Evolutionary conservation across 768 basidiomycete genomes (phyloP).

Genomic region (Amanita molliuscula): DNA sequence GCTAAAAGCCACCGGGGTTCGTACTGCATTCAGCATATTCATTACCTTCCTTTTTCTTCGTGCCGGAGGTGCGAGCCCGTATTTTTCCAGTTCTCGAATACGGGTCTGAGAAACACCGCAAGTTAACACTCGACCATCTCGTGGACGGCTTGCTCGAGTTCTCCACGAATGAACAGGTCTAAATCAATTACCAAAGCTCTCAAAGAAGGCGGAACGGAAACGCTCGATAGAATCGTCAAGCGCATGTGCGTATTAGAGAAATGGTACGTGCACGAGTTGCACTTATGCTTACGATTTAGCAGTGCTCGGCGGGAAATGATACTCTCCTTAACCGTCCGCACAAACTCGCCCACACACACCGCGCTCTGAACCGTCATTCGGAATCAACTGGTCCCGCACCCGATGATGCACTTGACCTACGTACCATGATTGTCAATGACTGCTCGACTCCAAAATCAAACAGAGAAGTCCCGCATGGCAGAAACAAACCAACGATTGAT

Average conservation of each 20-base stretch:
- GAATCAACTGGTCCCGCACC: no score
- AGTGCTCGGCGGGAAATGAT: conserved; percentile 69
- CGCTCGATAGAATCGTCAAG: conserved; percentile 61
- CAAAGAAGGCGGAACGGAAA: conserved; percentile 75
- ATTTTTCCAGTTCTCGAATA: conserved; percentile 62
- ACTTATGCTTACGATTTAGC: conserved; percentile 2
- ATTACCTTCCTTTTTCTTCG: conserved; percentile 16
- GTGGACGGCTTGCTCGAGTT: conserved; percentile 70
- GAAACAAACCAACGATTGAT: no score
- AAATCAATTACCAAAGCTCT: conserved; percentile 82
- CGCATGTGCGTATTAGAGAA: conserved; percentile 83
- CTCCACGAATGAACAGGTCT: conserved; percentile 73
- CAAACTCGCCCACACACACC: no score
- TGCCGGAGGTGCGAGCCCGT: background rate
- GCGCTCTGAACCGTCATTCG: no score
- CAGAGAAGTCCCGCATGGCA: no score
- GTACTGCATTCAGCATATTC: conserved; percentile 81
- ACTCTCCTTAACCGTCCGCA: no score
- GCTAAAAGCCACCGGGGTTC: conserved; percentile 86
- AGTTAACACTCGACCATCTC: conserved; percentile 68
- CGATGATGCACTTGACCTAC: no score
- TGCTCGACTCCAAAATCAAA: no score
- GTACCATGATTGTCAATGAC: no score
- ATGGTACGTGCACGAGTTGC: conserved; percentile 36
- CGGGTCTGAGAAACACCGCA: conserved; percentile 64